Evolutionary conservation across 179 eudicot genomes (phyloP), one percentile per base, ranked within the genome.

Genomic region (Heliamphora pulchella): DNA sequence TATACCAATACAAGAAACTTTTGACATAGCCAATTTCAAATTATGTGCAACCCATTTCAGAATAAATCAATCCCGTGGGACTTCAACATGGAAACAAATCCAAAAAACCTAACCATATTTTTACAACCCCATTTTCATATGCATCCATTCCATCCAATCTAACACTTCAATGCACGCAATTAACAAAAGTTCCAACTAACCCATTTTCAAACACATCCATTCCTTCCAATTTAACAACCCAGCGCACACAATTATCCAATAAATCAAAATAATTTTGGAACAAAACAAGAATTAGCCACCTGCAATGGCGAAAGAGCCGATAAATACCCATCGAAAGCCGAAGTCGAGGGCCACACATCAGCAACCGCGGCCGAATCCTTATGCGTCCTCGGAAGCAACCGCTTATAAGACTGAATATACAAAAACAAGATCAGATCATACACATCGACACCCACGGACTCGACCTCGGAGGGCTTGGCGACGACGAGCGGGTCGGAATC

Each of bases 281-380:
- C 31, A 31, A 31, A 31, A 31, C 31, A 31, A 31, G 31, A 55
- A 67, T 46, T 10, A 44, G 44, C 10, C 75, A 91, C 97, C 96
- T 92, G 96, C 79, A 96, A 84, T 43, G 98, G 98, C 43, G 98
- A 93, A 22, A 96, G 93, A 31, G 93, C 96, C 3, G 98, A 96
- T 47, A 96, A 78, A 55, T 83, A 91, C 0, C 98, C 98, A 81
- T 96, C 98, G 44, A 96, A 96, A 0, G 98, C 98, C 1, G 97
- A 93, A 2, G 97, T 90, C 0, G 98, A 90, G 0, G 98, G 98
- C 98, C 98, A 96, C 61, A 95, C 98, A 87, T 96, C 98, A 2
- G 96, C 90, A 15, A 96, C 95, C 11, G 98, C 87, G 54, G 94
- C 95, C 2, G 95, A 88, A 84, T 93, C 98, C 91, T 84, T 96